Base-by-base conservation (phyloP, 2,329 filamentous ascomycete species). In the Arthrinium puccinioides region DNA sequence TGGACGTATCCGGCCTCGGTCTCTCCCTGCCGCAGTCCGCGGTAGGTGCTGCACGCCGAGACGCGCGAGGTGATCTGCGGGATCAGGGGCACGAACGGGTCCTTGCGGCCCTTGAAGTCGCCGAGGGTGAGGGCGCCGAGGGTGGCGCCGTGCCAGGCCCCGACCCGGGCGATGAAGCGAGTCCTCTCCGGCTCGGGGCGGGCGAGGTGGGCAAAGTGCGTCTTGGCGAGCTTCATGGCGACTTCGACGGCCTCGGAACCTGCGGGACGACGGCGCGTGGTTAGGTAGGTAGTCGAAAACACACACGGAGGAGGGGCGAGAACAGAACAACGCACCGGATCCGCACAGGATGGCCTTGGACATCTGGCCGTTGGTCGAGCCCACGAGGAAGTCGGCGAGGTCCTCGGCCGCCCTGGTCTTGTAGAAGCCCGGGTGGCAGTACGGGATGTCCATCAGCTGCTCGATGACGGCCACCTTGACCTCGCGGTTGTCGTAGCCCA, bases 121-220 rank as follows among this genome's bases (percentile, higher is more conserved):
- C 82, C 72, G 10, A 82, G 63, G 0, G 74, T 72, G 37, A 88
- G 66, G 1, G 82, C 70, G 0, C 82, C 83, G 1, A 88, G 59
- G 0, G 83, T 87, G 4, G 70, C 79, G 8, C 84, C 84, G 45
- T 89, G 84, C 47, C 84, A 89, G 6, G 79, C 84, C 30, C 77
- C 69, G 24, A 71, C 58, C 11, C 84, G 71, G 4, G 79, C 70
- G 47, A 89, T 85, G 56, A 87, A 86, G 9, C 69, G 65, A 1
- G 59, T 67, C 13, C 83, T 69, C 27, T 68, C 56, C 2, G 70
- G 65, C 45, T 85, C 69, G 2, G 52, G 44, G 24, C 74, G 65
- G 48, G 79, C 74, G 5, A 76, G 61, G n/a, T n/a, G n/a, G n/a
- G n/a, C n/a, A 45, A 70, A 76, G 47, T 75, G 82, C 48, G 83